A percentile compares a stretch with the other conserved stretches of the same genome.
These are phyloP conservation scores for Talaromyces sp. DNA, from an alignment of 2,329 filamentous ascomycete species.

Conservation along the genomic window DNA sequence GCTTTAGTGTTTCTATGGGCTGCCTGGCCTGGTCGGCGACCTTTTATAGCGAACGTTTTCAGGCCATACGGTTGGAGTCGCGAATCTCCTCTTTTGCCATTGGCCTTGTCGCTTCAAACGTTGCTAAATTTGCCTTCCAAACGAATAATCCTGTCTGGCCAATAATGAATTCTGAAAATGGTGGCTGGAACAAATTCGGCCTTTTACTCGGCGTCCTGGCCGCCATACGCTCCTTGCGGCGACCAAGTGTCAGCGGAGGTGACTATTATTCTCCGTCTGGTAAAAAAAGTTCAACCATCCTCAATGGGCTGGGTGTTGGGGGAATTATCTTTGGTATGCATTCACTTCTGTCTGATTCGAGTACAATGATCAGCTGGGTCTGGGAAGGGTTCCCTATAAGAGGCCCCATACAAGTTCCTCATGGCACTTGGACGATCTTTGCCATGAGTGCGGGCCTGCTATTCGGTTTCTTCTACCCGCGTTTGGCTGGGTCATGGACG, in stretches of 20 bases:
- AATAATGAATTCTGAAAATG: slow-evolving; percentile 82
- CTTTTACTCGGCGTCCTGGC: slow-evolving; percentile 71
- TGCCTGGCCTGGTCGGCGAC: slow-evolving; percentile 82
- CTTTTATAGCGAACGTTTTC: slow-evolving; percentile 68
- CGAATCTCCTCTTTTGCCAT: slow-evolving; percentile 75
- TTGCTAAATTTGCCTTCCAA: slow-evolving; percentile 86
- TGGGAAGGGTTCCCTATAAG: slow-evolving; percentile 94
- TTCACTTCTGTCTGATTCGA: slow-evolving; percentile 90
- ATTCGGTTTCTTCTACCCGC: slow-evolving; percentile 69
- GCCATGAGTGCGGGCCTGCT: slow-evolving; percentile 81
- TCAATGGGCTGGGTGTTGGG: slow-evolving; percentile 73
- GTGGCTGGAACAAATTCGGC: slow-evolving; percentile 86
- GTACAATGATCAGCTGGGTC: slow-evolving; percentile 97
- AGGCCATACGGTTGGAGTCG: slow-evolving; percentile 62
- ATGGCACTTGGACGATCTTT: slow-evolving; percentile 79
- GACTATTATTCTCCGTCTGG: slow-evolving; percentile 49
- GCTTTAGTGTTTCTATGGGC: slow-evolving; percentile 73
- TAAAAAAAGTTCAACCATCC: slow-evolving; percentile 62
- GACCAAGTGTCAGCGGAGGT: slow-evolving; percentile 45
- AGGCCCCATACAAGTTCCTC: slow-evolving; percentile 82
- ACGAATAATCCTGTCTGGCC: slow-evolving; percentile 98
- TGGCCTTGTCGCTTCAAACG: slow-evolving; percentile 77
- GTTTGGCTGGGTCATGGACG: slow-evolving; percentile 70
- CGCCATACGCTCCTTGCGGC: slow-evolving; percentile 69
- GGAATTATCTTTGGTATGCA: slow-evolving; percentile 87